Evolutionary conservation across 176 grass and related monocot genomes (phyloP), one percentile per base, ranked within the genome.

Genomic region (Aechmea fasciata): DNA sequence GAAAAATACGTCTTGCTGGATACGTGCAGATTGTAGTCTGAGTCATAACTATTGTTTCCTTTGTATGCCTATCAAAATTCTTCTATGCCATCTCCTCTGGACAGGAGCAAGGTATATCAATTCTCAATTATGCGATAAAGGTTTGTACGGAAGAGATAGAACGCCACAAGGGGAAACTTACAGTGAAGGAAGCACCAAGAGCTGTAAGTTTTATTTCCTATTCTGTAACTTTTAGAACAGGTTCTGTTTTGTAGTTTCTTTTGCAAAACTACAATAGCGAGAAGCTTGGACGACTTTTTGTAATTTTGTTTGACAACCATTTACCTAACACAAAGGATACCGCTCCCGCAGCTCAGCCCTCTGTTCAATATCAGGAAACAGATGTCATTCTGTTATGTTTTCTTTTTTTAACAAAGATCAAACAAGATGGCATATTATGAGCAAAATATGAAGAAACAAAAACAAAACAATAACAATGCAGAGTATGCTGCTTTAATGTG

Each of bases 141-240:
- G 73, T 64, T 55, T 76, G 73, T 50, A 76, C 64, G 12, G 73
- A 68, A 47, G 64, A 76, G 20, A 76, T 76, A 66, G 50, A 66
- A 7, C 64, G 26, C 4, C 73, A 76, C 26, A 76, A 76, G 15
- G 73, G 73, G 13, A 76, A 76, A 57, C 73, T 76, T 55, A 20
- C 13, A 19, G 24, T 76, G 25, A 76, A 76, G 64, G 73, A 76
- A 26, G 73, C 64, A 20, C 73, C 73, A 11, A 76, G 73, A 76
- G 73, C 73, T 76, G 73, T 76, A 54, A 76, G 73, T 76, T 23
- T 47, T 22, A 68, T 67, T 67, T 48, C 11, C 13, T 20, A 54
- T 14, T 67, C 19, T 14, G n/a, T 20, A 9, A 20, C 55, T 59
- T 59, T 59, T 41, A 6, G 33, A 41, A 1, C n/a, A 17, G 19